Evolutionary conservation across 805 yeast genomes (phyloP).

Genomic region (Ogataea wickerhamii): DNA sequence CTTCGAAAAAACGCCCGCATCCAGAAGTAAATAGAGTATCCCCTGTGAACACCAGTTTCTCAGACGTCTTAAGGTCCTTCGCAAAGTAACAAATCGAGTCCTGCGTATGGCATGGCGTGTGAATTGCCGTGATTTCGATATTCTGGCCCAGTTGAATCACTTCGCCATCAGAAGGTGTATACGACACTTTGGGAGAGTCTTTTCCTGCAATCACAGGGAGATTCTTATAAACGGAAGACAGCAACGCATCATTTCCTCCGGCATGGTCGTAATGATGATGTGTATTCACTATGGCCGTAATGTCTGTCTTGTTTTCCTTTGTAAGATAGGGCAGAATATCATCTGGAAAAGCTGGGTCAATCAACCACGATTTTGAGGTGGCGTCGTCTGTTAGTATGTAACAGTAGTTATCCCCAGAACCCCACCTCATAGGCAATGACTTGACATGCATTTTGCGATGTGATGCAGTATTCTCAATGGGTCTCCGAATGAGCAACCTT

Average conservation of each 20-base stretch:
- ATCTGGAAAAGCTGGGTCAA: conserved; percentile 88
- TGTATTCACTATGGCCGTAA: conserved; percentile 83
- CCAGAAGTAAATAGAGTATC: conserved; percentile 94
- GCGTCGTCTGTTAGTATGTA: conserved; percentile 70
- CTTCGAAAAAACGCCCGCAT: conserved; percentile 96
- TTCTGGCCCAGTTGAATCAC: conserved; percentile 59
- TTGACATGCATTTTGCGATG: conserved; percentile 64
- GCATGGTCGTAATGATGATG: conserved; percentile 97
- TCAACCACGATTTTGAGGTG: conserved; percentile 69
- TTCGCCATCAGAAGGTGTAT: conserved; percentile 65
- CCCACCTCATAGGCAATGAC: conserved; percentile 92
- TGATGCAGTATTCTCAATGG: no score
- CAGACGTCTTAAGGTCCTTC: conserved; percentile 56
- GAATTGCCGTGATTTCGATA: conserved; percentile 70
- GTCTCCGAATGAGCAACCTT: no score
- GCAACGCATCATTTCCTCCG: conserved; percentile 64
- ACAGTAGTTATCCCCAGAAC: conserved; percentile 85
- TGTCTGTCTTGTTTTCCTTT: conserved; percentile 36
- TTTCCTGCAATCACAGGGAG: conserved; percentile 79
- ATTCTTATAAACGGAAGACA: conserved; percentile 33
- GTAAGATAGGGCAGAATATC: conserved; percentile 53
- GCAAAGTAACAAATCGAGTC: conserved; percentile 90
- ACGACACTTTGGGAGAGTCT: conserved; percentile 69
- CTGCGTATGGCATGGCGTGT: conserved; percentile 97
- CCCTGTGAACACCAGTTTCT: conserved; percentile 86